phyloP scores from a whole-genome alignment of 148 eudicot genomes.

The Vaccinium myrtillus region DNA sequence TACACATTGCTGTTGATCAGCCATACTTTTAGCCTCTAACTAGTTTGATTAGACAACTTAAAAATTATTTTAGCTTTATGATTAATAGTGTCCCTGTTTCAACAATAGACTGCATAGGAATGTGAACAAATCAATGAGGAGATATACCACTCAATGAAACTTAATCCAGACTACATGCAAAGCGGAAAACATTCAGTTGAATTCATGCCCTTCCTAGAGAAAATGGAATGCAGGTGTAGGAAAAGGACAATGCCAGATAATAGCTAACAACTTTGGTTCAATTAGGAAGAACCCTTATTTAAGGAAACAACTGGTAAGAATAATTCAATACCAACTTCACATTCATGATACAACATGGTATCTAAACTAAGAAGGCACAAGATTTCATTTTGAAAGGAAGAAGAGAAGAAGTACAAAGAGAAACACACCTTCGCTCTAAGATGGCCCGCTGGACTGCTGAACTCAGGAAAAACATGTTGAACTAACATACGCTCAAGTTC shows the following conservation, averaged over 20 bases:
- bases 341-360: neutral
- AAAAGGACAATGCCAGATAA: neutral
- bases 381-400: neutral
- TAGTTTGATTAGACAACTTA: neutral
- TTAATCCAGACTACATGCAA: neutral
- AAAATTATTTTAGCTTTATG: neutral
- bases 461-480: constrained; percentile 94
- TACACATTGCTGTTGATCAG: neutral
- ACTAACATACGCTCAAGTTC: constrained; percentile 95
- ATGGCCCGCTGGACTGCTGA: constrained; percentile 91
- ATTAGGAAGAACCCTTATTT: neutral
- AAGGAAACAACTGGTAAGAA: neutral
- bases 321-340: neutral
- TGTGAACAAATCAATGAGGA: neutral
- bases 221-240: neutral
- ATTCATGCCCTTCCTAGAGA: neutral
- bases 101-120: neutral
- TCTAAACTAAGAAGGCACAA: neutral
- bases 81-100: neutral
- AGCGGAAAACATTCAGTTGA: neutral
- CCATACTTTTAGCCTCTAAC: constrained; percentile 2
- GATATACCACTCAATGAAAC: neutral
- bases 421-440: constrained; percentile 88
- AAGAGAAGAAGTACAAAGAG: neutral
- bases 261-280: neutral